phyloP scores from a whole-genome alignment of 2,329 filamentous ascomycete genomes.

The Penicillium brevicompactum region DNA sequence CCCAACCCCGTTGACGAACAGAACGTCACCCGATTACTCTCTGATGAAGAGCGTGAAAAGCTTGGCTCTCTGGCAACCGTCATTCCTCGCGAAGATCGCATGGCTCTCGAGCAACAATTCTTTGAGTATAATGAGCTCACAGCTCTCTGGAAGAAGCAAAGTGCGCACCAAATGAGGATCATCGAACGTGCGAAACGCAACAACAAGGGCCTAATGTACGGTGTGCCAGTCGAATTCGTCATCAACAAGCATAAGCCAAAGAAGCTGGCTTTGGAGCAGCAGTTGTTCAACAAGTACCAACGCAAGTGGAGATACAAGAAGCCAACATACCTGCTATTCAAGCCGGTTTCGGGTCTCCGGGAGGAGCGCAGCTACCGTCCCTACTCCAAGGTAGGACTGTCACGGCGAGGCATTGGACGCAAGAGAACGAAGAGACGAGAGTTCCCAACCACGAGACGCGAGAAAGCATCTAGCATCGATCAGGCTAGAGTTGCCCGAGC shows the following conservation, averaged over 20 bases:
- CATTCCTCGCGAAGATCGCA: slow-evolving; percentile 10
- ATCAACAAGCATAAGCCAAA: not conserved
- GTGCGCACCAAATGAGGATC: not conserved
- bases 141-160: not conserved
- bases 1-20: not conserved
- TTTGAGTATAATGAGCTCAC: not conserved
- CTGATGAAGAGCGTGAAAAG: not conserved
- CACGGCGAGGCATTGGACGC: not conserved
- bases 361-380: not conserved
- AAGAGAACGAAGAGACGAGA: not conserved
- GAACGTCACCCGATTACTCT: not conserved
- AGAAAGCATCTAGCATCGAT: not conserved
- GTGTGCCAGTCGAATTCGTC: not conserved
- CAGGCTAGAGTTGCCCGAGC: not conserved
- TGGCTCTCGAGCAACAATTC: slow-evolving; percentile 6
- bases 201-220: not conserved
- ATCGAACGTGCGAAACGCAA: not conserved
- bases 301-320: not conserved
- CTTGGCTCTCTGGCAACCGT: not conserved
- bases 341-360: not conserved
- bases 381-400: not conserved
- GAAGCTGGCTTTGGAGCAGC: not conserved
- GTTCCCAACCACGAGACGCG: not conserved
- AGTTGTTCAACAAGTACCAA: slow-evolving; percentile 1
- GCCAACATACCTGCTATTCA: not conserved